Conservation (phyloP, 164 flowering plant species). For the Magnolia kwangsiensis region DNA sequence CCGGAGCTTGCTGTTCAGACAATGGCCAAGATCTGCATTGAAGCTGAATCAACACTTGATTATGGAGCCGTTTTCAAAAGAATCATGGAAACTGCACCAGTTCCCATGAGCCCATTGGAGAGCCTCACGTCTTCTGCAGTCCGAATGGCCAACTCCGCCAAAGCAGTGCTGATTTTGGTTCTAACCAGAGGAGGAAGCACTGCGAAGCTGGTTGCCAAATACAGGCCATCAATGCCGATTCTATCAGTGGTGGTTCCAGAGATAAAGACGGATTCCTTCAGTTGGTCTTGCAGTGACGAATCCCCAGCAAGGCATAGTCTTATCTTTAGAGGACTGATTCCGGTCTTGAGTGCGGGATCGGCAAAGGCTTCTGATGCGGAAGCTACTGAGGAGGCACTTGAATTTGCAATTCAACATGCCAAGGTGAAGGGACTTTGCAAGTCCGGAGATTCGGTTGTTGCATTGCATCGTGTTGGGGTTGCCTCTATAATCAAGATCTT, state of each 20-base stretch:
- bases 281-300: conserved; percentile 81
- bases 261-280: conserved; percentile 67
- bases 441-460: conserved; percentile 75
- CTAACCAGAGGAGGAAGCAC: conserved; percentile 84
- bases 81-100: conserved; percentile 61
- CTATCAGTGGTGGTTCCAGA: conserved; percentile 84
- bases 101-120: conserved; percentile 92
- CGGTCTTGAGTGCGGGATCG: conserved; percentile 67
- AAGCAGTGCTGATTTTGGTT: conserved; percentile 69
- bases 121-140: conserved; percentile 83
- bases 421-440: conserved; percentile 62
- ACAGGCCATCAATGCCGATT: conserved; percentile 79
- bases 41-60: conserved; percentile 79
- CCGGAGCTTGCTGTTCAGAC: conserved; percentile 81
- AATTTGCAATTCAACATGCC: conserved; percentile 61
- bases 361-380: conserved; percentile 73
- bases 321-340: conserved; percentile 69
- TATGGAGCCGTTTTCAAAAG: conserved; percentile 72
- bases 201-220: conserved; percentile 84
- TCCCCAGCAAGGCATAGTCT: conserved; percentile 90
- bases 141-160: conserved; percentile 61
- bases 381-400: conserved; percentile 72
- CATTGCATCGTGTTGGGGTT: conserved; percentile 63
- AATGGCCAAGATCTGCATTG: conserved; percentile 82
- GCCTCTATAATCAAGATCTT: conserved; percentile 78